phyloP scores from a whole-genome alignment of 441 rosid species.

The Cnidoscolus chayamansa region DNA sequence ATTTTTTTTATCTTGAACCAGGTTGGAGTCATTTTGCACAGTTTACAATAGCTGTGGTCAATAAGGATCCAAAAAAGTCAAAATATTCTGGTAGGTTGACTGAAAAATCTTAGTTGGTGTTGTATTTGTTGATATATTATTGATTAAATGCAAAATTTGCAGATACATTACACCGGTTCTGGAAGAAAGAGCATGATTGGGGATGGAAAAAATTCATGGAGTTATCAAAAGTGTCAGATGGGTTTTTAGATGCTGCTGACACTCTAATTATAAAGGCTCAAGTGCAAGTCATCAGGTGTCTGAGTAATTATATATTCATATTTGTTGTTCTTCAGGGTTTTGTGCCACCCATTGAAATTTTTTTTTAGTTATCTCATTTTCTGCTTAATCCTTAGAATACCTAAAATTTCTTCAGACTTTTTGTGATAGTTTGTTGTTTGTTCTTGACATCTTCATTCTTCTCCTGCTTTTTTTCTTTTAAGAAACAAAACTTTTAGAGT shows the following conservation, averaged over 20 bases:
- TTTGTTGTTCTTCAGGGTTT: background rate
- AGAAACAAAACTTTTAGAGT: background rate
- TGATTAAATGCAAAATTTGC: constrained; percentile 32
- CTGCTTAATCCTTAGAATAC: background rate
- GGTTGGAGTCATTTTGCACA: constrained; percentile 99
- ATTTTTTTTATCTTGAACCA: constrained; percentile 28
- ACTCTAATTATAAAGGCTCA: constrained; percentile 87
- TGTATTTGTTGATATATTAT: constrained; percentile 20
- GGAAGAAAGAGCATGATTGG: constrained; percentile 99
- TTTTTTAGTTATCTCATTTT: background rate
- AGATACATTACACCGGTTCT: constrained; percentile 94
- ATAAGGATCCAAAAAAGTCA: constrained; percentile 79
- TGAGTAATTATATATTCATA: background rate
- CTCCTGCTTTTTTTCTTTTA: background rate
- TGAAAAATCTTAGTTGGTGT: constrained; percentile 15
- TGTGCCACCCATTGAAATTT: background rate
- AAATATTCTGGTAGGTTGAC: constrained; percentile 78
- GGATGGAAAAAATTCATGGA: constrained; percentile 99
- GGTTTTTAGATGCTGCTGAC: constrained; percentile 74
- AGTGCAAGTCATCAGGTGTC: constrained; percentile 91
- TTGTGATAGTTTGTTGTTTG: background rate
- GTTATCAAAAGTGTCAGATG: constrained; percentile 70
- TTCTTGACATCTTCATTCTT: background rate
- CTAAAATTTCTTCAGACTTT: background rate
- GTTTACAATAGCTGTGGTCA: constrained; percentile 94